phyloP scores from a whole-genome alignment of 2,329 filamentous ascomycete genomes.

The Exophiala xenobiotica region DNA sequence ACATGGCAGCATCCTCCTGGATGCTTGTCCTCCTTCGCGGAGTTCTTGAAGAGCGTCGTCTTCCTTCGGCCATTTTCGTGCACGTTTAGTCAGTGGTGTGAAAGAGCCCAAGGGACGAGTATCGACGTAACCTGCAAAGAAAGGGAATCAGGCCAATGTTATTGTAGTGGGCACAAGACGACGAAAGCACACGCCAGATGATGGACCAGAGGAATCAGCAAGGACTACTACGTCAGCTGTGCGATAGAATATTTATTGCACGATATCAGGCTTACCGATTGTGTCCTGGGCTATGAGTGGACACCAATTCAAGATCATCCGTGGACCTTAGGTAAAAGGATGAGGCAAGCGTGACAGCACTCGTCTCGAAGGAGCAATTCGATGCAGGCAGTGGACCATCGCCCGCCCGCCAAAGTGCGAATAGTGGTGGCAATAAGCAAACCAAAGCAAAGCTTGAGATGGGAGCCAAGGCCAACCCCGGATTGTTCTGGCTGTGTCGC shows the following conservation, averaged over 20 bases:
- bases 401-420: too few relatives aligned
- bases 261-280: not conserved
- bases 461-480: not conserved
- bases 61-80: not conserved
- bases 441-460: not conserved
- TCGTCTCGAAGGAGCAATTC: not conserved
- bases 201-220: not conserved
- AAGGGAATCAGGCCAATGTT: not conserved
- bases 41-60: constrained; percentile 12
- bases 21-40: constrained; percentile 18
- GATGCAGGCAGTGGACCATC: not conserved
- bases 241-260: not conserved
- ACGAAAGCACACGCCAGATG: not conserved
- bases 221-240: not conserved
- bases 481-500: too few relatives aligned
- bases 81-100: too few relatives aligned
- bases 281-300: too few relatives aligned
- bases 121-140: too few relatives aligned
- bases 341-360: not conserved
- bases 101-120: too few relatives aligned
- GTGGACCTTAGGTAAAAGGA: constrained; percentile 1
- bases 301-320: too few relatives aligned
- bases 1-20: constrained; percentile 48
- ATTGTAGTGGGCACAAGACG: not conserved
- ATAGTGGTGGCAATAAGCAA: not conserved